A percentile compares a stretch with the other conserved stretches of the same genome.
Evolutionary conservation across 163 green algal genomes (phyloP).

Genomic region (Volvox carteri): DNA sequence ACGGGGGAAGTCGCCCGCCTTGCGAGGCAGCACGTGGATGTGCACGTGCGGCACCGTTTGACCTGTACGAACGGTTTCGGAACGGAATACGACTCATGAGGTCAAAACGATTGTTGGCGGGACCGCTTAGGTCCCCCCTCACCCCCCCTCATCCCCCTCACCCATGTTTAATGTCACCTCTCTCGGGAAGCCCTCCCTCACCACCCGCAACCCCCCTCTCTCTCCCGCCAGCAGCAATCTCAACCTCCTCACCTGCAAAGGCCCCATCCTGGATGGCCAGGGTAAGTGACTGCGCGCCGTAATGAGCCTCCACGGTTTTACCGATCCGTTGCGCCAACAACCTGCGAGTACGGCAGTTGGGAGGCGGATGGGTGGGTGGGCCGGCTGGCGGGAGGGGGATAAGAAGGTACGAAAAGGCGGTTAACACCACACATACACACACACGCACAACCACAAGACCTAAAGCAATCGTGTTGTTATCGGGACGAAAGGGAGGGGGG

Average conservation of each 20-base stretch:
- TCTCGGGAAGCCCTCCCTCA: slow-evolving; percentile 56
- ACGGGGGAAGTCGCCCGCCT: slow-evolving; percentile 89
- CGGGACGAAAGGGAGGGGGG: too few relatives aligned
- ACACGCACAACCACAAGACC: too few relatives aligned
- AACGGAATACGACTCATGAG: too few relatives aligned
- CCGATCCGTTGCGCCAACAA: slow-evolving; percentile 83
- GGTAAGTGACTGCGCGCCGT: slow-evolving; percentile 86
- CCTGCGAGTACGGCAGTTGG: slow-evolving; percentile 64
- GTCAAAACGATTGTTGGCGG: too few relatives aligned
- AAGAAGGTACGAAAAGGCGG: too few relatives aligned
- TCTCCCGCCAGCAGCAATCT: not conserved
- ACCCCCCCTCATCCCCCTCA: not conserved
- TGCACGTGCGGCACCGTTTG: slow-evolving; percentile 98
- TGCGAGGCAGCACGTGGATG: slow-evolving; percentile 94
- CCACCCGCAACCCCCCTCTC: not conserved
- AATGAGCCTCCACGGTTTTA: slow-evolving; percentile 78
- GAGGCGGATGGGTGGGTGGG: too few relatives aligned
- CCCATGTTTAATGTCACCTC: not conserved
- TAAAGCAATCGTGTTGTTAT: too few relatives aligned
- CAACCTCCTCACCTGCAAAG: not conserved
- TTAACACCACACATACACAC: too few relatives aligned
- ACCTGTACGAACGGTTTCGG: too few relatives aligned
- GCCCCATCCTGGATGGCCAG: slow-evolving; percentile 86
- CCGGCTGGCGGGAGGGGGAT: not conserved
- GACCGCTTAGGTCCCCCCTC: too few relatives aligned